Base-by-base conservation (phyloP, 495 filamentous ascomycete species). In the Podospora australis region DNA sequence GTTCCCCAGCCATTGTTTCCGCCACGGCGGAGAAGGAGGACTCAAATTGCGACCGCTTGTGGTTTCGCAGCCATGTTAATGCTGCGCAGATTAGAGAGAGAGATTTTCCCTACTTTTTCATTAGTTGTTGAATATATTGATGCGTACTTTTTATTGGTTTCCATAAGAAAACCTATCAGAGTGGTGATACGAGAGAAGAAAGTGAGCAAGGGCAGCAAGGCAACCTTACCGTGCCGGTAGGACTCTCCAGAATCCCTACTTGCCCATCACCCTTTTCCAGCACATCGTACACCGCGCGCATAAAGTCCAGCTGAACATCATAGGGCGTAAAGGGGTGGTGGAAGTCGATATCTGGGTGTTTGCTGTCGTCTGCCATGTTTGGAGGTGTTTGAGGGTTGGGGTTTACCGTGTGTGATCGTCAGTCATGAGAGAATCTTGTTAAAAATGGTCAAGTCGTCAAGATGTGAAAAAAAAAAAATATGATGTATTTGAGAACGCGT, bases 311-410 rank as follows among this genome's bases (percentile, higher is more conserved):
- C 58, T 98, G 92, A 44, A 97, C 92, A 11, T 83, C 76, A 70
- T 98, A 98, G 0, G 94, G 92, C 25, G 80, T 77, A 64, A 84
- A 97, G 8, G 92, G 92, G 63, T 98, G 92, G 61, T 96, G 86
- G 61, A 95, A 97, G 64, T 89, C 72, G 16, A 56, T 46, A 26
- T 39, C 39, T 6, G 44, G 26, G 17, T 38, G 48, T 13, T 47
- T 22, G 23, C 20, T n/a, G 19, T 51, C 34, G 29, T 34, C 24
- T 6, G 14, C 39, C 11, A 24, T 39, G 10, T 22, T 50, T 25
- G 35, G 48, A 5, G 14, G 13, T 40, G 9, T 13, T 13, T 26
- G 7, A 20, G 19, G 17, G 32, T 36, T n/a, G 30, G 5, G 6
- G 30, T 13, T n/a, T n/a, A n/a, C n/a, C n/a, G n/a, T n/a, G n/a